phyloP scores from a whole-genome alignment of 2,329 filamentous ascomycete species.

The Pezicula carpinea region DNA sequence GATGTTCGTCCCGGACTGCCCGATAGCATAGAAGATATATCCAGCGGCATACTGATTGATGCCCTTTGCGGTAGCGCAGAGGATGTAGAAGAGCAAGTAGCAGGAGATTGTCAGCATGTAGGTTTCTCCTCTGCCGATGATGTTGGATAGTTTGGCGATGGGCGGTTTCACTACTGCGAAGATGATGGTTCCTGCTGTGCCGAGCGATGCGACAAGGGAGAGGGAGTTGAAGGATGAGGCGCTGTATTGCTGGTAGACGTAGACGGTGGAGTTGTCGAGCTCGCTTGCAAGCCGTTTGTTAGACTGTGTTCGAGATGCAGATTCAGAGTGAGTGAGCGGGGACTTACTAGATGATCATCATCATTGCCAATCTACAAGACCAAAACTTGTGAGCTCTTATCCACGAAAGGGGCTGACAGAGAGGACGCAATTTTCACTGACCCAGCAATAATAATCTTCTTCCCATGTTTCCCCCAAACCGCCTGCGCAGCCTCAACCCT shows the following conservation, averaged over 20 bases:
- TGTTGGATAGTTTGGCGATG: slow-evolving; percentile 56
- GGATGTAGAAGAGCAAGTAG: slow-evolving; percentile 51
- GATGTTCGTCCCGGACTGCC: slow-evolving; percentile 55
- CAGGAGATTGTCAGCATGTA: slow-evolving; percentile 50
- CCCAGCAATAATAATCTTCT: slow-evolving; percentile 17
- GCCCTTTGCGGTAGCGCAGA: slow-evolving; percentile 49
- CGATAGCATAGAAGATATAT: slow-evolving; percentile 54
- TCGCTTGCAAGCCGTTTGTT: slow-evolving; percentile 16
- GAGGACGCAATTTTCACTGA: slow-evolving; percentile 2
- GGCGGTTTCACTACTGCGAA: slow-evolving; percentile 55
- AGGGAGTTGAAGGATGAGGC: slow-evolving; percentile 28
- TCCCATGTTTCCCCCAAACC: slow-evolving; percentile 21
- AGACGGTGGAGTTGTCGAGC: slow-evolving; percentile 26
- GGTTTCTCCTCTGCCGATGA: slow-evolving; percentile 56
- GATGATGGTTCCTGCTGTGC: slow-evolving; percentile 31
- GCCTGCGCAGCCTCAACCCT: slow-evolving; percentile 20
- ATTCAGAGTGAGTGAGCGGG: neutral
- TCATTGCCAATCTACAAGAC: slow-evolving; percentile 16
- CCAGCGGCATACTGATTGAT: slow-evolving; percentile 48
- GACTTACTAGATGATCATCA: slow-evolving; percentile 23
- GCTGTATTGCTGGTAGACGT: slow-evolving; percentile 29
- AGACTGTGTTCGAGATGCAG: neutral
- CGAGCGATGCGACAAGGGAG: slow-evolving; percentile 24
- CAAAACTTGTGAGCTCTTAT: slow-evolving; percentile 2
- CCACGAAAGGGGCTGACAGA: neutral